Evolutionary conservation across 371 early-diverging fungal genomes (phyloP).

Genomic region (Umbelopsis sp.): DNA sequence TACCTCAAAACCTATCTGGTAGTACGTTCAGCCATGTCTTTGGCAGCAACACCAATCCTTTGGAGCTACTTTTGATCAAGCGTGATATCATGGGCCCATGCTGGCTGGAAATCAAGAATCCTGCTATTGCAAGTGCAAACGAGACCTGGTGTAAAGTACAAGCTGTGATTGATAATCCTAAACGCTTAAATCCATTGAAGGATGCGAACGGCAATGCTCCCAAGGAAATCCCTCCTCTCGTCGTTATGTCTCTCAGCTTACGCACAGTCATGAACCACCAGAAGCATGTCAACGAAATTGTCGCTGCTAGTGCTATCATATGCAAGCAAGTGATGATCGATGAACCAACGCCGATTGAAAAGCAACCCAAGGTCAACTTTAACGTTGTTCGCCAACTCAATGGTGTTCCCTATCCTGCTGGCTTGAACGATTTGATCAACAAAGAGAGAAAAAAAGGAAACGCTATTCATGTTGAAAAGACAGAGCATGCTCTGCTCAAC

Average conservation of each 20-base stretch:
- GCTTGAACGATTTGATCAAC: slow-evolving; percentile 54
- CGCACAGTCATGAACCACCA: slow-evolving; percentile 82
- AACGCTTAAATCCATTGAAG: slow-evolving; percentile 61
- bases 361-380: slow-evolving; percentile 54
- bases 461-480: slow-evolving; percentile 51
- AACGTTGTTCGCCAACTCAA: slow-evolving; percentile 72
- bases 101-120: slow-evolving; percentile 80
- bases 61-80: slow-evolving; percentile 93
- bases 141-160: slow-evolving; percentile 92
- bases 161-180: slow-evolving; percentile 70
- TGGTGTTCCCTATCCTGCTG: slow-evolving; percentile 63
- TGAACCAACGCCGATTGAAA: slow-evolving; percentile 48
- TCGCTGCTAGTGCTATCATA: slow-evolving; percentile 68
- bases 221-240: slow-evolving; percentile 73
- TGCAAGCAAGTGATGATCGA: slow-evolving; percentile 66
- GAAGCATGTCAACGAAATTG: slow-evolving; percentile 87
- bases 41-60: slow-evolving; percentile 85
- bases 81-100: slow-evolving; percentile 97
- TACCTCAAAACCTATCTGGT: slow-evolving; percentile 76
- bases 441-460: slow-evolving; percentile 38
- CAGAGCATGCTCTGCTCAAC: slow-evolving; percentile 70
- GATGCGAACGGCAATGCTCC: slow-evolving; percentile 55
- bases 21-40: slow-evolving; percentile 87
- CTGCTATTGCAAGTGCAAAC: slow-evolving; percentile 45
- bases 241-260: slow-evolving; percentile 82